Base-by-base conservation (phyloP, 345 rosid genomes). In the Sisymbrium altissimum region DNA sequence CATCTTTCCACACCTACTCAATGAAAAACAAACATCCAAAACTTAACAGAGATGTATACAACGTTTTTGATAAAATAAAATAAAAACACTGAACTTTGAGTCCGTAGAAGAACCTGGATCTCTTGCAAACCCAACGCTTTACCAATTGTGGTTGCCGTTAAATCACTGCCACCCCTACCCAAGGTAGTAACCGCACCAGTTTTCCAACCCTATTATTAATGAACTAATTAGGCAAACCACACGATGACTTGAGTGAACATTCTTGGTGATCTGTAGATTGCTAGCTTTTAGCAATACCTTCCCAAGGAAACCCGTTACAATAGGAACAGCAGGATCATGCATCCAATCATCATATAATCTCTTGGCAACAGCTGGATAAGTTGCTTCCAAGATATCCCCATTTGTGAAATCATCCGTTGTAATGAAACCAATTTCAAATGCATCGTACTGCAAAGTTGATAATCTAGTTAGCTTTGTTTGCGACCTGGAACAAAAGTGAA, bases 161-260 rank as follows among this genome's bases (percentile, higher is more conserved):
- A 86, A 82, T 95, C 99, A 79, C 99, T 95, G 56, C 99, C 99
- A 70, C 99, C 99, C 66, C 99, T 84, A 58, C 99, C 99, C 57
- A 95, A 78, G 5, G 99, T 95, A 65, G 99, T 95, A 73, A 90
- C 80, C 67, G 92, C 99, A 84, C 92, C 77, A 74, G 99, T 79
- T 85, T 84, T 89, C 94, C 97, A 95, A 43, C 98, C 98, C 99
- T 95, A 49, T 53, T 59, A 72, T 79, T 59, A 49, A 41, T 23
- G 5, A 41, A 66, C 4, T 9, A 66, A 71, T 72, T 46, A 55
- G 44, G 56, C 23, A 66, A 64, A 33, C 29, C 17, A 63, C 43
- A 4, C 43, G 3, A 6, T 35, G 23, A 29, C 9, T 17, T 57
- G 39, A 57, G 29, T 8, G 45, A 4, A 65, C 5, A 72, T 18